Evolutionary conservation across 768 basidiomycete species (phyloP), one percentile per base, ranked within the genome.

Genomic region (Collybia sp.): DNA sequence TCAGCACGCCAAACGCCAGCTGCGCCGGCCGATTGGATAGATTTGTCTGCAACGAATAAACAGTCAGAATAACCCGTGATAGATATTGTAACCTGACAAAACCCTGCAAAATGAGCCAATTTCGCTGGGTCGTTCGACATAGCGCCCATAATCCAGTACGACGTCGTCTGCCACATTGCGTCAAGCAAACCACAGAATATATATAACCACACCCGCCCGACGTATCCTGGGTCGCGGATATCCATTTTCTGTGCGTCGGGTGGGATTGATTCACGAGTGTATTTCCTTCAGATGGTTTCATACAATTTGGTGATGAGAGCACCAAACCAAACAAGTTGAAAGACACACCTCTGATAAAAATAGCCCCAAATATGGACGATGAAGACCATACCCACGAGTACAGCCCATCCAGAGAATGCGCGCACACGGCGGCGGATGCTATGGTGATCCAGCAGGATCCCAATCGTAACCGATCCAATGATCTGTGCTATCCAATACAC

Each of bases 41-140:
- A 82, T 59, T 90, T 87, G 52, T 87, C 85, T 76, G 46, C 30
- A 37, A 47, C 43, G 8, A 5, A 16, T 15, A 30, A 16, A 30
- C 15, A 2, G 41, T 25, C 25, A 25, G 25, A n/a, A 18, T 43
- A 37, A 12, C 40, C n/a, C 9, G 31, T 12, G 19, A 16, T n/a
- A 36, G 2, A 41, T 19, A 20, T 41, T 36, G 30, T 20, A 47
- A 12, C 72, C 84, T 51, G 56, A 90, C 88, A 91, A 58, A 92
- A 87, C 36, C 89, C 90, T 25, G 82, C 71, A 56, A 92, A 84
- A 57, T 88, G 76, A 1, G 88, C 88, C 18, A 92, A 76, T 60
- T 88, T 89, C 6, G 73, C 77, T 3, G 85, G 80, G 61, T 90
- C 81, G 54, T 92, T 91, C 16, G 86, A 88, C 83, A 93, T 88